phyloP scores from a whole-genome alignment of 768 basidiomycete genomes.

The Lentinula lateritia region DNA sequence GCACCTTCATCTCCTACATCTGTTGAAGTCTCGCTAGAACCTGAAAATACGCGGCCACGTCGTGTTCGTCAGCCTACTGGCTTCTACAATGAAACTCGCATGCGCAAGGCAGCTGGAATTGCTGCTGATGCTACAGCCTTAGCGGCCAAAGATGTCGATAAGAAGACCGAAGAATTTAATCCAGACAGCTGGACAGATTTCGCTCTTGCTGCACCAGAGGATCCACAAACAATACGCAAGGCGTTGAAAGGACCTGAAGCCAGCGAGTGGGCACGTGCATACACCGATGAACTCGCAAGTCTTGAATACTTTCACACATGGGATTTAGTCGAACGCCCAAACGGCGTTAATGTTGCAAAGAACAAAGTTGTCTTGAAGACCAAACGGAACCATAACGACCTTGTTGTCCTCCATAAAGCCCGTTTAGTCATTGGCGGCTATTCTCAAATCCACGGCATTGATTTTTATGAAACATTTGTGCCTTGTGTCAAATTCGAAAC shows the following conservation, averaged over 20 bases:
- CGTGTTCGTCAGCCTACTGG: neutral
- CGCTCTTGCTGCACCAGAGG: neutral
- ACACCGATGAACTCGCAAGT: slow-evolving; percentile 5
- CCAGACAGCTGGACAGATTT: neutral
- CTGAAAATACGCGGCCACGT: neutral
- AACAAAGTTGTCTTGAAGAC: slow-evolving; percentile 5
- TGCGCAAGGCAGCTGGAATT: neutral
- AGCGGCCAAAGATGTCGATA: no score
- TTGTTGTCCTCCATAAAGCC: slow-evolving; percentile 16
- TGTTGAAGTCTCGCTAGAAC: no score
- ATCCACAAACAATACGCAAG: neutral
- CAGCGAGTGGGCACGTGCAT: neutral
- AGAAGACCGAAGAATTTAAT: no score
- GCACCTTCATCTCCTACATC: neutral
- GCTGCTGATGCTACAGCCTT: neutral
- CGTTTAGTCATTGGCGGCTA: slow-evolving; percentile 20
- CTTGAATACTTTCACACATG: slow-evolving; percentile 15
- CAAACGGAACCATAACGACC: slow-evolving; percentile 17
- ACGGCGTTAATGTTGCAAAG: slow-evolving; percentile 17
- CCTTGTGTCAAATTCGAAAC: slow-evolving; percentile 18
- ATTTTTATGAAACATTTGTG: slow-evolving; percentile 27
- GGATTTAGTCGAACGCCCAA: slow-evolving; percentile 15
- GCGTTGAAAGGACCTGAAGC: slow-evolving; percentile 1
- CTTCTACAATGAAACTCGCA: neutral
- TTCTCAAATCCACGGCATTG: slow-evolving; percentile 23